A percentile compares a stretch with the other conserved stretches of the same genome.
Conservation (phyloP, 305 asterid genomes). For the Fraxinus paxiana region DNA sequence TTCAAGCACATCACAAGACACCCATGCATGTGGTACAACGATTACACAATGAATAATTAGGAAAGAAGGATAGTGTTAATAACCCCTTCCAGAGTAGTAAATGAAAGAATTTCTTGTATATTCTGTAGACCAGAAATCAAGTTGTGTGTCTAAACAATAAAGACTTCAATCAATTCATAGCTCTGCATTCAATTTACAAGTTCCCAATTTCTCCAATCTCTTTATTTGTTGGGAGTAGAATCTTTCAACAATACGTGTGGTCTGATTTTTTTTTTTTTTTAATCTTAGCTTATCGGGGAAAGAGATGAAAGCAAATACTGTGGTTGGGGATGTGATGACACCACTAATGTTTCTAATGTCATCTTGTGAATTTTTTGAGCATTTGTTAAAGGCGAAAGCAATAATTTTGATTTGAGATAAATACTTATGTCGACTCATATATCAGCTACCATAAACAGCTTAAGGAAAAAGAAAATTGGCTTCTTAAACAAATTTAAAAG, state of each 20-base stretch:
- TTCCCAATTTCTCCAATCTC: background rate
- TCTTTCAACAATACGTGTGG: background rate
- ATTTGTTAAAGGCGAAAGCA: background rate
- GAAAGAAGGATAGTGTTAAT: background rate
- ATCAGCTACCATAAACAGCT: background rate
- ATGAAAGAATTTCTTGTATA: background rate
- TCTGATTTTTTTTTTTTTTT: background rate
- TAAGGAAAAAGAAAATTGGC: background rate
- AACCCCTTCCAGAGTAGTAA: background rate
- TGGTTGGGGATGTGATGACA: background rate
- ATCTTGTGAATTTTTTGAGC: background rate
- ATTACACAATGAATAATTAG: background rate
- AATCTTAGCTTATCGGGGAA: background rate
- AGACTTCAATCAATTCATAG: background rate
- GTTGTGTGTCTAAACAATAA: background rate
- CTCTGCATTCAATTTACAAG: background rate
- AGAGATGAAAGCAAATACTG: background rate
- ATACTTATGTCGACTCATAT: background rate
- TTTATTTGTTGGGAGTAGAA: background rate
- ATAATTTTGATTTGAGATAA: background rate
- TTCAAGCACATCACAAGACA: background rate
- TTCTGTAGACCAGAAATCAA: background rate
- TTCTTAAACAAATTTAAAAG: background rate
- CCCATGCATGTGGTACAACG: background rate
- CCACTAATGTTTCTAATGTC: background rate